These are phyloP conservation scores for Bipolaris cookei DNA, from an alignment of 2,329 filamentous ascomycete genomes.

Conservation along the genomic window DNA sequence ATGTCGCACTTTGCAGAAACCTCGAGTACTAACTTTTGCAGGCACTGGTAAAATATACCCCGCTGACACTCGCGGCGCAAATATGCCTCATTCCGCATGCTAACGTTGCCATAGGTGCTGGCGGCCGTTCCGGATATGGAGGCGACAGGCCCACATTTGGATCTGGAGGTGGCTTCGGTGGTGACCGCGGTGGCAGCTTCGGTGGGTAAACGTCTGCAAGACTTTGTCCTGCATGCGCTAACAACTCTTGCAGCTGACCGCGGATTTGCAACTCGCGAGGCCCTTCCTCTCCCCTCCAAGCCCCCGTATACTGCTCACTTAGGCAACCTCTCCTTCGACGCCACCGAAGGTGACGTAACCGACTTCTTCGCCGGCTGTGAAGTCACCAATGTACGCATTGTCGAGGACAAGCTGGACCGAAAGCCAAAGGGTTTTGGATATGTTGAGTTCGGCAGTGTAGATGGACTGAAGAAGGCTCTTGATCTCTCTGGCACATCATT, in stretches of 20 bases:
- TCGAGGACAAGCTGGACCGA: constrained; percentile 92
- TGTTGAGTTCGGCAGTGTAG: constrained; percentile 86
- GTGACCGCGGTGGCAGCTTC: constrained; percentile 48
- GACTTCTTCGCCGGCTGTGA: constrained; percentile 87
- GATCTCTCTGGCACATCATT: constrained; percentile 81
- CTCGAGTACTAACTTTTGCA: constrained; percentile 32
- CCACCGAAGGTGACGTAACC: constrained; percentile 79
- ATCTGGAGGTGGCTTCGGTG: constrained; percentile 48
- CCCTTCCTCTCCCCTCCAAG: constrained; percentile 84
- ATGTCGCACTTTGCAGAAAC: constrained; percentile 21
- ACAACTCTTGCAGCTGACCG: constrained; percentile 33
- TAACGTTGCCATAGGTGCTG: constrained; percentile 43
- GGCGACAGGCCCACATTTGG: constrained; percentile 58
- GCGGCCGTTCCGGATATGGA: constrained; percentile 55
- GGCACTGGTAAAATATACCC: constrained; percentile 40
- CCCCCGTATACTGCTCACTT: constrained; percentile 96
- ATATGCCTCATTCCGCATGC: constrained; percentile 12
- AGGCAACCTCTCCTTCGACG: constrained; percentile 95
- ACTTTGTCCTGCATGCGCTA: constrained; percentile 17
- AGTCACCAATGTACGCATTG: constrained; percentile 90
- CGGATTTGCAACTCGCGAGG: constrained; percentile 64
- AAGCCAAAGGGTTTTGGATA: constrained; percentile 98
- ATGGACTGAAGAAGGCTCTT: constrained; percentile 90
- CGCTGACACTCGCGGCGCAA: constrained; percentile 4
- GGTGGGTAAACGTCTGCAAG: constrained; percentile 36